Evolutionary conservation across 768 basidiomycete species (phyloP), one percentile per base, ranked within the genome.

Genomic region (Tubosaeta sp.): DNA sequence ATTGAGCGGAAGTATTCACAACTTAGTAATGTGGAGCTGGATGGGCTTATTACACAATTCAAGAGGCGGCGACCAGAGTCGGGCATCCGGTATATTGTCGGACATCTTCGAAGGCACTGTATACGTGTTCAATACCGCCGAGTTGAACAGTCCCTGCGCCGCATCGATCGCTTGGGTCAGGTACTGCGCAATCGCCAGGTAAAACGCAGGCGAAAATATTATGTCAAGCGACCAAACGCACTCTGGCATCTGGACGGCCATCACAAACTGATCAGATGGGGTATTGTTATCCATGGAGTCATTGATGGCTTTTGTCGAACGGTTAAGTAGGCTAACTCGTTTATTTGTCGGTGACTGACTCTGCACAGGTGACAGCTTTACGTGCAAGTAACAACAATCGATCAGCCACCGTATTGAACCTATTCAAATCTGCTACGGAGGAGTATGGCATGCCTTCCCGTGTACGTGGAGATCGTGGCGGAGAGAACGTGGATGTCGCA

Each of bases 401-500:
- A 14, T 25, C 7, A 5, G 33, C 52, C 1, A 11, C 46, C 14
- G 41, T 53, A 3, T 29, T 53, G 1, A 10, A n/a, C 9, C 13
- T 45, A 2, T 53, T 49, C 26, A n/a, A 39, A 14, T 1, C 5
- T 16, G 52, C 46, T 4, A 13, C 6, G 2, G 8, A 13, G 4
- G 17, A 38, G 41, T 66, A 54, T 51, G 64, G 65, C 1, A 46
- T 43, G 2, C 68, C 67, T 0, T 71, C 61, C 6, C 38, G 58
- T 1, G 54, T 71, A 3, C 41, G 60, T 17, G 70, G 69, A 11
- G 71, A 71, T 51, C 51, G 46, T 3, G 69, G 71, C 1, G 56
- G 63, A 1, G 66, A 72, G 38, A 72, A 72, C 41, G 51, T 62
- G 6, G 59, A 62, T 16, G 59, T 67, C 46, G 61, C 65, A 2